Percentiles rank a stretch among this genome's conserved stretches.
phyloP scores from a whole-genome alignment of 768 basidiomycete species.

The Myochromella boudieri region DNA sequence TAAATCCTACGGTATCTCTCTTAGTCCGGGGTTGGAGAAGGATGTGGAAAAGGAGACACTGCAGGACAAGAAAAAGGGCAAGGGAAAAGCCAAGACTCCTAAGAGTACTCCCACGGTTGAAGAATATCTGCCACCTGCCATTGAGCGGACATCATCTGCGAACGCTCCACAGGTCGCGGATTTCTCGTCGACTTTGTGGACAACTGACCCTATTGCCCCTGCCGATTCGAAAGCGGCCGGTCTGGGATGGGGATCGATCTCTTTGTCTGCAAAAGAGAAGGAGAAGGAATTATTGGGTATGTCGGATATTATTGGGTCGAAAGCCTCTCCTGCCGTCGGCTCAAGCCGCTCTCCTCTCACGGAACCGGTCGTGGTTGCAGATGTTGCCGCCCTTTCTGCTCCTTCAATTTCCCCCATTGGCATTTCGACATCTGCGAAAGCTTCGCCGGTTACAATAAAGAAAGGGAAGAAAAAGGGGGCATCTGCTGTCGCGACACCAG shows the following conservation, averaged over 20 bases:
- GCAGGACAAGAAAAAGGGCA: constrained; percentile 23
- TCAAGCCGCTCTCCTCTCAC: too few species aligned
- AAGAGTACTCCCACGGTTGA: constrained; percentile 16
- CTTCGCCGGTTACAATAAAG: constrained; percentile 1
- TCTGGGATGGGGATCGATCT: constrained; percentile 6
- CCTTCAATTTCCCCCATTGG: constrained; percentile 4
- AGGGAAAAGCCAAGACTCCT: constrained; percentile 23
- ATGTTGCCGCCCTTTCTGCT: constrained; percentile 4
- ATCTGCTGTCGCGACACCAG: constrained; percentile 14
- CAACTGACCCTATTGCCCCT: constrained; percentile 11
- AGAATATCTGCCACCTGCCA: constrained; percentile 10
- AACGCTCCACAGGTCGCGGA: constrained; percentile 30
- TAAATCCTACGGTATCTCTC: too few species aligned
- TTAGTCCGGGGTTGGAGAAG: too few species aligned
- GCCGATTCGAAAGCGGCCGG: constrained; percentile 7
- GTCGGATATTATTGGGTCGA: background rate
- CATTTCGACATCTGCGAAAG: constrained; percentile 3
- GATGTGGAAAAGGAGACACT: constrained; percentile 3
- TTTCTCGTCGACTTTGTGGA: constrained; percentile 53
- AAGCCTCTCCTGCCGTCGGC: background rate
- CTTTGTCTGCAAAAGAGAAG: constrained; percentile 11
- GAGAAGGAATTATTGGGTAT: constrained; percentile 1
- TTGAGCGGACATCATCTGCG: constrained; percentile 26
- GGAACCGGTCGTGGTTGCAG: constrained; percentile 10
- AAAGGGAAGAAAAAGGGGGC: constrained; percentile 16